Percentiles rank a stretch among this genome's conserved stretches.
Evolutionary conservation across 768 basidiomycete genomes (phyloP).

Genomic region (Suillus variegatus): DNA sequence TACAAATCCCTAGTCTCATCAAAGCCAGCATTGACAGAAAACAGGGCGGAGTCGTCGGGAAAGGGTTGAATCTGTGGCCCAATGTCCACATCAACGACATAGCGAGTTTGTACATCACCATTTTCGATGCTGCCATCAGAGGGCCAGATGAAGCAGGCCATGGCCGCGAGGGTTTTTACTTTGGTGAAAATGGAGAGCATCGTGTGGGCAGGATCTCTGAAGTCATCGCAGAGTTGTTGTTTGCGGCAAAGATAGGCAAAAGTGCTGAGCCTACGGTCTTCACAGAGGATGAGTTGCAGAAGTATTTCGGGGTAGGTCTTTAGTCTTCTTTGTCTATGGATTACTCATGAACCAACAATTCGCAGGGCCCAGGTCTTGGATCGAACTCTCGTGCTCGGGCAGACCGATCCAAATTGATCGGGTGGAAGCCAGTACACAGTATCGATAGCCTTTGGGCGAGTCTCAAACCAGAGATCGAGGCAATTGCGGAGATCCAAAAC

Average conservation of each 20-base stretch:
- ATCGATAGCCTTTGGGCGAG: slow-evolving; percentile 23
- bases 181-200: slow-evolving; percentile 53
- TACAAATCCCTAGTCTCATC: slow-evolving; percentile 53
- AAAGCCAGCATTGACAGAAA: slow-evolving; percentile 45
- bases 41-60: slow-evolving; percentile 55
- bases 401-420: slow-evolving; percentile 21
- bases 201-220: slow-evolving; percentile 42
- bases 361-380: slow-evolving; percentile 21
- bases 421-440: slow-evolving; percentile 31
- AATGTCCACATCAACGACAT: slow-evolving; percentile 57
- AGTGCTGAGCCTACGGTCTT: slow-evolving; percentile 44
- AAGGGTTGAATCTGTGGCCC: slow-evolving; percentile 61
- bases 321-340: not conserved
- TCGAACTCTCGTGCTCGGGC: slow-evolving; percentile 22
- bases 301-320: slow-evolving; percentile 19
- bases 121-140: slow-evolving; percentile 40
- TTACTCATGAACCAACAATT: not conserved
- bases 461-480: slow-evolving; percentile 24
- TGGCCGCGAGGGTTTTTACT: slow-evolving; percentile 55
- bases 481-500: slow-evolving; percentile 13
- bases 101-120: slow-evolving; percentile 42
- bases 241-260: slow-evolving; percentile 35
- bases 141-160: slow-evolving; percentile 31
- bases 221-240: slow-evolving; percentile 40
- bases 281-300: slow-evolving; percentile 25